Evolutionary conservation across 225 moss, liverwort and hornwort genomes (phyloP).

Genomic region (Thuidium tamariscinum): DNA sequence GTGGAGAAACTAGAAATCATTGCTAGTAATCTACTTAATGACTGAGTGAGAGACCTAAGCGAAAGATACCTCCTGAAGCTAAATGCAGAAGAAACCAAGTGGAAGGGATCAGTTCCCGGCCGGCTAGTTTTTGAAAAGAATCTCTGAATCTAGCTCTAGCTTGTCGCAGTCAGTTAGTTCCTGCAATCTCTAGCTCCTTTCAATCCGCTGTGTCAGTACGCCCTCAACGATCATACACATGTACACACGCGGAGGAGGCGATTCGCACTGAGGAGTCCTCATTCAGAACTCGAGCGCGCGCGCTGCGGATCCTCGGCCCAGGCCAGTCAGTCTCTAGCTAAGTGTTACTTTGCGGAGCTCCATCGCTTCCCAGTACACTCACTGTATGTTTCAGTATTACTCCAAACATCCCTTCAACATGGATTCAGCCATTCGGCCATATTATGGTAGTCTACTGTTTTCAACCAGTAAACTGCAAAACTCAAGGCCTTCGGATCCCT

Average conservation of each 20-base stretch:
- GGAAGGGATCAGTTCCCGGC: not conserved
- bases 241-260: not conserved
- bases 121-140: not conserved
- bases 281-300: no score
- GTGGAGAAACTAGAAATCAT: not conserved
- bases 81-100: not conserved
- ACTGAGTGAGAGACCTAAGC: not conserved
- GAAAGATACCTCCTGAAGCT: not conserved
- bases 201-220: not conserved
- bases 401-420: not conserved
- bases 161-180: not conserved
- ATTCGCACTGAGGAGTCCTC: not conserved
- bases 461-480: no score
- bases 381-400: not conserved
- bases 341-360: not conserved
- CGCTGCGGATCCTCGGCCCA: not conserved
- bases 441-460: no score
- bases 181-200: not conserved
- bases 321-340: not conserved
- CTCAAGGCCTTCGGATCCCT: no score
- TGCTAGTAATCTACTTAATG: not conserved
- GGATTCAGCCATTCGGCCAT: no score
- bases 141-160: no score
- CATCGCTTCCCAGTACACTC: not conserved
- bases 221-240: not conserved